Percentiles rank a stretch among this genome's conserved stretches.
Conservation (phyloP, 2,329 filamentous ascomycete genomes). For the Ophiostoma populinum region DNA sequence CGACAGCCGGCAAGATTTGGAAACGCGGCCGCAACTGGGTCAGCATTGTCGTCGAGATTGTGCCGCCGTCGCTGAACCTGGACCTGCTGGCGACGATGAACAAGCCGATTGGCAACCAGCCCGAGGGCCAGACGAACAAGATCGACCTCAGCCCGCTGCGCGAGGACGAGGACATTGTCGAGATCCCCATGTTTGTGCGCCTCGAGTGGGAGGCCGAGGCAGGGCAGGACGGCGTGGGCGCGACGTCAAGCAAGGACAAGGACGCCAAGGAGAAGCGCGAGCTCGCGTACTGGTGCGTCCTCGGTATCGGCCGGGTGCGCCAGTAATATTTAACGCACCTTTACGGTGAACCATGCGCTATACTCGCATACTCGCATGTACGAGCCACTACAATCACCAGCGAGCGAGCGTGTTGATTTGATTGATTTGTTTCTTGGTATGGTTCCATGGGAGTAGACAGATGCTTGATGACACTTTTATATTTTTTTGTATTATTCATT, state of each 20-base stretch:
- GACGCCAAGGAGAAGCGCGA: constrained; percentile 64
- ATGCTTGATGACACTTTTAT: constrained; percentile 6
- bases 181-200: constrained; percentile 87
- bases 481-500: constrained; percentile 5
- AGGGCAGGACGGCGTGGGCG: constrained; percentile 44
- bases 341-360: no score
- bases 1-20: constrained; percentile 92
- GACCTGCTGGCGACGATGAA: constrained; percentile 18
- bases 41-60: constrained; percentile 78
- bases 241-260: constrained; percentile 32
- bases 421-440: not conserved
- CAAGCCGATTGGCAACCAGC: constrained; percentile 17
- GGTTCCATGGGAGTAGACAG: not conserved
- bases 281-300: constrained; percentile 86
- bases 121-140: constrained; percentile 3
- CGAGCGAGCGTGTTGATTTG: not conserved
- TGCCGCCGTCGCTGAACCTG: constrained; percentile 40
- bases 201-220: constrained; percentile 73
- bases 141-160: constrained; percentile 29
- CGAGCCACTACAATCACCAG: no score
- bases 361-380: no score
- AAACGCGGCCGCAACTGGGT: constrained; percentile 89
- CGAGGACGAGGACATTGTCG: constrained; percentile 49
- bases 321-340: no score
- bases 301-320: constrained; percentile 70